phyloP scores from a whole-genome alignment of 352 stramenopile species.

The Aphanomyces euteiches region DNA sequence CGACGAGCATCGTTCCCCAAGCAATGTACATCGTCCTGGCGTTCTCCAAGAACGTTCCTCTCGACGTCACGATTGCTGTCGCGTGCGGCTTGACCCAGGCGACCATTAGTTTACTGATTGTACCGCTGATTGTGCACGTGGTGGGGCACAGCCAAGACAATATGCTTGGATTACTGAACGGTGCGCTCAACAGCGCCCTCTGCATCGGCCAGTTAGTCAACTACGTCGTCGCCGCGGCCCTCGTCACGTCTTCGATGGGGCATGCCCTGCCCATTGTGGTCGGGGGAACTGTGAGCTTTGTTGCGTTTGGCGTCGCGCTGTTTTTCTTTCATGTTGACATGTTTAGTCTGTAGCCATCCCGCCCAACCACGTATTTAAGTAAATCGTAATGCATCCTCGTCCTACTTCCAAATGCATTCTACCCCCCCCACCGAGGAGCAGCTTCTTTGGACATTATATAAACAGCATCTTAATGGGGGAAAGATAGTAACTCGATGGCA shows the following conservation, averaged over 20 bases:
- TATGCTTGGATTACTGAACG: conserved; percentile 69
- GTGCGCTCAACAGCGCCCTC: conserved; percentile 71
- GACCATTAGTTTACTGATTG: conserved; percentile 10
- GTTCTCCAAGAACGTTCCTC: conserved; percentile 43
- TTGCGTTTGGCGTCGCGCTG: conserved; percentile 53
- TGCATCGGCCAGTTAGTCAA: conserved; percentile 73
- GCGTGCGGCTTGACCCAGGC: conserved; percentile 45
- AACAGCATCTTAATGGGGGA: no score
- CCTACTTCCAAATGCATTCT: no score
- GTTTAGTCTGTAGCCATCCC: background rate
- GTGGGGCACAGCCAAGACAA: conserved; percentile 25
- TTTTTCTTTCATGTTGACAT: conserved; percentile 48
- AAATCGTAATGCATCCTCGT: no score
- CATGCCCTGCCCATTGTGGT: conserved; percentile 66
- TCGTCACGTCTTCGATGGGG: conserved; percentile 62
- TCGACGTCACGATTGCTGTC: conserved; percentile 52
- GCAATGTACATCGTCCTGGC: conserved; percentile 51
- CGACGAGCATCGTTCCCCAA: conserved; percentile 48
- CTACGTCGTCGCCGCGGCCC: conserved; percentile 50
- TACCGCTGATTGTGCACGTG: conserved; percentile 25
- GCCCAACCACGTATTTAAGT: no score
- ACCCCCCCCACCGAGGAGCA: no score
- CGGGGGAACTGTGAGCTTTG: conserved; percentile 53
- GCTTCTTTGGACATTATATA: no score
- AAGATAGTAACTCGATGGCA: no score